These are phyloP conservation scores for Candida dajiaensis DNA, from an alignment of 805 yeast genomes.

Conservation along the genomic window DNA sequence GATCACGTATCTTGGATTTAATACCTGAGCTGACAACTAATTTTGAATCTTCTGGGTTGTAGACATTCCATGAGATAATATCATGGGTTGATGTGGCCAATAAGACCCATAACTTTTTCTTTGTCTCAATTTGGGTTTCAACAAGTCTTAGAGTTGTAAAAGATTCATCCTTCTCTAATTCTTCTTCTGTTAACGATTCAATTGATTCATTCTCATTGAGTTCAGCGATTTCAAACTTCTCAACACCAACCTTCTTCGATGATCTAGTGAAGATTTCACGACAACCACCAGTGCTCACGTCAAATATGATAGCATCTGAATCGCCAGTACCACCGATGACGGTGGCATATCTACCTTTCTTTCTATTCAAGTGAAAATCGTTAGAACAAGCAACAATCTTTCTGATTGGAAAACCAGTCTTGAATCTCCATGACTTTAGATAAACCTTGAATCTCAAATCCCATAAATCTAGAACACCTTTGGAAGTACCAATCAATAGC, in stretches of 20 bases:
- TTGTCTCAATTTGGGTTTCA: conserved; percentile 15
- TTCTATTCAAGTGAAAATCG: conserved; percentile 27
- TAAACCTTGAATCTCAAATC: conserved; percentile 63
- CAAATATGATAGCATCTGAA: conserved; percentile 68
- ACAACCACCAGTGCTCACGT: conserved; percentile 59
- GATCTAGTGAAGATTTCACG: conserved; percentile 31
- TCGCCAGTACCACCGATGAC: conserved; percentile 63
- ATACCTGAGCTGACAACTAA: conserved; percentile 18
- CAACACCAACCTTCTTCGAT: conserved; percentile 9
- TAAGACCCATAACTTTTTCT: conserved; percentile 16
- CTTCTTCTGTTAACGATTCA: not conserved
- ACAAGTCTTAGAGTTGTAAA: conserved; percentile 16
- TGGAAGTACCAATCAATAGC: conserved; percentile 68
- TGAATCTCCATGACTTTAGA: conserved; percentile 58
- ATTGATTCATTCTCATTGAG: conserved; percentile 3
- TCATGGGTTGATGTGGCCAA: conserved; percentile 15
- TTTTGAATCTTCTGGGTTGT: conserved; percentile 25
- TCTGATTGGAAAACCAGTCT: conserved; percentile 42
- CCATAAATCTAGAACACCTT: conserved; percentile 76
- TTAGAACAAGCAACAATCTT: conserved; percentile 40
- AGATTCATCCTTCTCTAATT: conserved; percentile 2
- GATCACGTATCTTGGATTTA: conserved; percentile 19
- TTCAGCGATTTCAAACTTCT: conserved; percentile 15
- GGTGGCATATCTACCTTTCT: conserved; percentile 40
- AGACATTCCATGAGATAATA: conserved; percentile 34